phyloP scores from a whole-genome alignment of 176 grass and related monocot genomes.

The Bothriochloa decipiens region DNA sequence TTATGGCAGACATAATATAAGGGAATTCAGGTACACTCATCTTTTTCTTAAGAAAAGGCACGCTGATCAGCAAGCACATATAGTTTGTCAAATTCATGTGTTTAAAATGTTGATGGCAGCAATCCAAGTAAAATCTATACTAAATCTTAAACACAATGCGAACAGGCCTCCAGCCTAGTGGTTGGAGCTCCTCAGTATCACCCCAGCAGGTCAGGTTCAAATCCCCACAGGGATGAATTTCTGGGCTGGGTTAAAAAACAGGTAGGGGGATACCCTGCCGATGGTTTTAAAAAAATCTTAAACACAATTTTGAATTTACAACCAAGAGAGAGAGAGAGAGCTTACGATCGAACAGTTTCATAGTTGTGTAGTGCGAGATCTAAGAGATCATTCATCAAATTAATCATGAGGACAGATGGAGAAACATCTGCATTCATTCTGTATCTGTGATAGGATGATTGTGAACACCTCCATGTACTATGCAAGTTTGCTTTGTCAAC shows the following conservation, averaged over 20 bases:
- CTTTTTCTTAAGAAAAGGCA: not conserved
- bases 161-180: no score
- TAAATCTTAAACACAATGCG: not conserved
- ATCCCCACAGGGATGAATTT: no score
- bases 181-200: no score
- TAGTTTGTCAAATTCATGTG: conserved; percentile 20
- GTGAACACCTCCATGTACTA: conserved; percentile 90
- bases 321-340: not conserved
- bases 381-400: conserved; percentile 89
- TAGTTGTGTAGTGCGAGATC: conserved; percentile 95
- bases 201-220: no score
- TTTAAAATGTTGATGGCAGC: conserved; percentile 9
- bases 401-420: conserved; percentile 67
- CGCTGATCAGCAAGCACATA: not conserved
- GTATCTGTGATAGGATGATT: conserved; percentile 91
- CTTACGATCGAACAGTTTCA: conserved; percentile 95
- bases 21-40: not conserved
- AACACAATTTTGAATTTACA: not conserved
- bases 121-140: conserved; percentile 26
- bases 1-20: conserved; percentile 1
- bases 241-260: no score
- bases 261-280: no score
- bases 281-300: not conserved
- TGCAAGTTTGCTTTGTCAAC: conserved; percentile 87
- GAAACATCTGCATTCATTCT: conserved; percentile 66